phyloP scores from a whole-genome alignment of 768 basidiomycete species.

The Collybia sp. region DNA sequence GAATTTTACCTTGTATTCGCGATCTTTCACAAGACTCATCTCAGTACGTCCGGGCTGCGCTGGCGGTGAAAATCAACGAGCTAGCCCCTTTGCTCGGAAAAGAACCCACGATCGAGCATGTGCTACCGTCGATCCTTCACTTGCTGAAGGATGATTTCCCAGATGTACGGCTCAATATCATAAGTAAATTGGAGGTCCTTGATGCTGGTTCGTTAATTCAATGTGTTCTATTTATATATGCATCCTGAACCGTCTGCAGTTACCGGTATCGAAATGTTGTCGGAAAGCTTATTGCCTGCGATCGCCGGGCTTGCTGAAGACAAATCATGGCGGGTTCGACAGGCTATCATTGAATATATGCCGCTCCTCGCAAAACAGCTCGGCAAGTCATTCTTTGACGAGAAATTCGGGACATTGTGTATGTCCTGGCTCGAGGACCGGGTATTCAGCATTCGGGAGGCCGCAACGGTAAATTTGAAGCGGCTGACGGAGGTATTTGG shows the following conservation, averaged over 20 bases:
- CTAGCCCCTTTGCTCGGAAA: constrained; percentile 92
- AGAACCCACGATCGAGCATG: constrained; percentile 91
- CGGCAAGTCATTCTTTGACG: constrained; percentile 95
- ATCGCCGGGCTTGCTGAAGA: constrained; percentile 98
- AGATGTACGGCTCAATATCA: constrained; percentile 95
- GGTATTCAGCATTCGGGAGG: constrained; percentile 96
- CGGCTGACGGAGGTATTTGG: constrained; percentile 98
- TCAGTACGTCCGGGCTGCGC: constrained; percentile 94
- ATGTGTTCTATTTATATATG: constrained; percentile 7
- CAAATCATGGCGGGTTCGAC: constrained; percentile 99
- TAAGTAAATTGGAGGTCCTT: constrained; percentile 96
- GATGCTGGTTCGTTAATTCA: constrained; percentile 65
- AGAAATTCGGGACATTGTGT: constrained; percentile 93
- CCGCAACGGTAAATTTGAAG: constrained; percentile 93
- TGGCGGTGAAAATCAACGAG: constrained; percentile 96
- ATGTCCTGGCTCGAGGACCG: constrained; percentile 99
- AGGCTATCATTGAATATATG: constrained; percentile 99
- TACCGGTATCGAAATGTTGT: constrained; percentile 94
- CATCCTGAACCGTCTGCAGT: constrained; percentile 41
- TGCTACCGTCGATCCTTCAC: constrained; percentile 95
- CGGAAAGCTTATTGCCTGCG: constrained; percentile 92
- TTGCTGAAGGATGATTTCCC: constrained; percentile 98
- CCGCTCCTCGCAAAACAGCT: constrained; percentile 98
- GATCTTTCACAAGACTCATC: constrained; percentile 91
- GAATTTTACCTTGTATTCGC: constrained; percentile 91